phyloP scores from a whole-genome alignment of 2,329 filamentous ascomycete species.

The Colletotrichum magnum region DNA sequence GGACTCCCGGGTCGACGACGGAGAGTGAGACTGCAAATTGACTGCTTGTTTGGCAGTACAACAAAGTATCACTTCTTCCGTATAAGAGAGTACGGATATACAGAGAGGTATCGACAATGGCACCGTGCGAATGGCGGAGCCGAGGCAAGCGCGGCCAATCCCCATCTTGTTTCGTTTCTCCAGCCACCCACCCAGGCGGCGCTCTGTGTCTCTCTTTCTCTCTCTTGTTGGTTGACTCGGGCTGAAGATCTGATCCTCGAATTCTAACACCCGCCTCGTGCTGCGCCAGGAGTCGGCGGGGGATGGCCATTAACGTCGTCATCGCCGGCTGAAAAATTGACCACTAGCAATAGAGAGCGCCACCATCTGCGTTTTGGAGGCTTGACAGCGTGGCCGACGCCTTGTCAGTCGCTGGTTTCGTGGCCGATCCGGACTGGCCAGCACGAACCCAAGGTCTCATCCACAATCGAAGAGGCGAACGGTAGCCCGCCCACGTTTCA shows the following conservation, averaged over 20 bases:
- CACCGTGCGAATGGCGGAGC: neutral
- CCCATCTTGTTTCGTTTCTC: constrained; percentile 28
- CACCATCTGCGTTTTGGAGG: constrained; percentile 7
- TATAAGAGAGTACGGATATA: too few relatives aligned
- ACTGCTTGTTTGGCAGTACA: too few relatives aligned
- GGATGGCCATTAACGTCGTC: constrained; percentile 5
- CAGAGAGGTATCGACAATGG: neutral
- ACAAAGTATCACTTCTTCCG: too few relatives aligned
- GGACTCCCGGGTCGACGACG: too few relatives aligned
- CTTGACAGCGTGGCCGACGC: constrained; percentile 25
- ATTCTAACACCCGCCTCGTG: neutral
- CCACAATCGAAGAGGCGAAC: constrained; percentile 4
- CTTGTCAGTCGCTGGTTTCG: constrained; percentile 13
- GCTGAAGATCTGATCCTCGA: neutral
- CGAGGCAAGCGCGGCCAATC: constrained; percentile 4
- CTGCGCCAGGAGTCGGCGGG: neutral
- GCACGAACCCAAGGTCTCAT: constrained; percentile 12
- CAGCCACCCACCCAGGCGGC: constrained; percentile 1
- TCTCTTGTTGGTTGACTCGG: too few relatives aligned
- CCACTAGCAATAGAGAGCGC: neutral
- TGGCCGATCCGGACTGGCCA: constrained; percentile 31
- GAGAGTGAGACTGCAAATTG: too few relatives aligned
- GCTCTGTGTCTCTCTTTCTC: too few relatives aligned
- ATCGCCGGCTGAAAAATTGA: neutral
- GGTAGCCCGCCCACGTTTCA: constrained; percentile 18